phyloP scores from a whole-genome alignment of 1,139 yeast species.

The Taphrina pruni region DNA sequence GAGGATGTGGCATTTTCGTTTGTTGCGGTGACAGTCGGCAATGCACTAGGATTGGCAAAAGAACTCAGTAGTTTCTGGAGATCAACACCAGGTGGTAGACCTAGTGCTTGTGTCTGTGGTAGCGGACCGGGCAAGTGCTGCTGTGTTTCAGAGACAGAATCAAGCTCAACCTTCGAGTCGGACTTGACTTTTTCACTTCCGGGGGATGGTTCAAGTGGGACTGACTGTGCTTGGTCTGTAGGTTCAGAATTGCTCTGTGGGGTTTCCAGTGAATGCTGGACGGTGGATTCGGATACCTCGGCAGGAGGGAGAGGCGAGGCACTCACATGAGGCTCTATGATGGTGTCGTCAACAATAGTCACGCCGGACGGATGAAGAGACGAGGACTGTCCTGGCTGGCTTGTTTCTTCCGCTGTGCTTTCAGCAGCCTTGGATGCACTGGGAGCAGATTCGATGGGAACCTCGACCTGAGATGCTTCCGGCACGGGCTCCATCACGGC shows the following conservation, averaged over 20 bases:
- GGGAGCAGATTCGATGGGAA: not conserved
- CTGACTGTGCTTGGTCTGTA: not conserved
- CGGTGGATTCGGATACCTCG: not conserved
- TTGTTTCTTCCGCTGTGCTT: not conserved
- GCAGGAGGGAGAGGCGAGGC: not conserved
- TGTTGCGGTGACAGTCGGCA: not conserved
- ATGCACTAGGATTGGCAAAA: slow-evolving; percentile 13
- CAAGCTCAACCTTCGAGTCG: not conserved
- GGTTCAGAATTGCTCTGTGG: not conserved
- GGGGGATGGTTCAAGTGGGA: not conserved
- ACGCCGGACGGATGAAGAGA: slow-evolving; percentile 7
- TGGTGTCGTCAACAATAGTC: slow-evolving; percentile 16
- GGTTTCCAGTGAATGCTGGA: not conserved
- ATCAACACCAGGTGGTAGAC: slow-evolving; percentile 34
- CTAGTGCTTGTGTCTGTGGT: not conserved
- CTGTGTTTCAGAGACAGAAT: not conserved
- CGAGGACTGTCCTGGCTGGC: too few species aligned
- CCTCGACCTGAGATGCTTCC: not conserved
- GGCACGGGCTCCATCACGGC: not conserved
- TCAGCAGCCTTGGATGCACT: not conserved
- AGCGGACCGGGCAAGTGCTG: too few species aligned
- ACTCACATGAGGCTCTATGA: slow-evolving; percentile 1
- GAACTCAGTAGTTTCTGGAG: slow-evolving; percentile 30
- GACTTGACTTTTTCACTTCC: not conserved
- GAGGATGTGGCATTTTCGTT: not conserved